Evolutionary conservation across 2,329 filamentous ascomycete genomes (phyloP), one percentile per base, ranked within the genome.

Genomic region (Clonostachys byssicola): DNA sequence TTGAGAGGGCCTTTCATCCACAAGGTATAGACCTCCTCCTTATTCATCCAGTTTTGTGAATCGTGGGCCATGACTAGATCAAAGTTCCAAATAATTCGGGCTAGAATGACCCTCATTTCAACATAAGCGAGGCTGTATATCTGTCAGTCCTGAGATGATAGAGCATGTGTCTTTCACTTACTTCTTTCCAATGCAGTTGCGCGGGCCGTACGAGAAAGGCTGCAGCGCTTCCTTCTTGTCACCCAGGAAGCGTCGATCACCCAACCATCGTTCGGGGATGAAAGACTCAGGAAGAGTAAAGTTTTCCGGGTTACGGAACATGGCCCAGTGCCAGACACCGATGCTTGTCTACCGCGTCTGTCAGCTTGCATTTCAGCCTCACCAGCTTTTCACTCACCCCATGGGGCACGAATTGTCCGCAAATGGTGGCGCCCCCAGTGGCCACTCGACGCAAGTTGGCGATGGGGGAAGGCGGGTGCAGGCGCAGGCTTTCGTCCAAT

Each of bases 401-500:
- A 14, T 23, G 16, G 9, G 40, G 40, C 13, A 42, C 18, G n/a
- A 14, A 42, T n/a, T 42, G 18, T 16, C 40, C 40, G 40, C n/a
- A 14, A 23, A 42, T 42, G 3, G 14, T n/a, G 13, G 14, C 40
- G 18, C 40, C 40, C 13, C 13, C 6, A 13, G 47, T n/a, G n/a
- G n/a, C n/a, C n/a, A n/a, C n/a, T n/a, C n/a, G n/a, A n/a, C n/a
- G n/a, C 4, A 49, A 49, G 12, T 55, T 43, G 0, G 49, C 53
- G 20, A 42, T 45, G 49, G 53, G 43, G 7, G 47, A 40, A 12
- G 49, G 51, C 10, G 67, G 65, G 45, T 67, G 70, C 35, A 66
- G 53, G 16, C 72, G 57, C 40, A 74, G 52, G 6, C 57, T 57
- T 55, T 74, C 71, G 4, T 70, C 58, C 13, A 73, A 51, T 34